Conservation (phyloP, 2,329 filamentous ascomycete species). For the Didymella exigua region DNA sequence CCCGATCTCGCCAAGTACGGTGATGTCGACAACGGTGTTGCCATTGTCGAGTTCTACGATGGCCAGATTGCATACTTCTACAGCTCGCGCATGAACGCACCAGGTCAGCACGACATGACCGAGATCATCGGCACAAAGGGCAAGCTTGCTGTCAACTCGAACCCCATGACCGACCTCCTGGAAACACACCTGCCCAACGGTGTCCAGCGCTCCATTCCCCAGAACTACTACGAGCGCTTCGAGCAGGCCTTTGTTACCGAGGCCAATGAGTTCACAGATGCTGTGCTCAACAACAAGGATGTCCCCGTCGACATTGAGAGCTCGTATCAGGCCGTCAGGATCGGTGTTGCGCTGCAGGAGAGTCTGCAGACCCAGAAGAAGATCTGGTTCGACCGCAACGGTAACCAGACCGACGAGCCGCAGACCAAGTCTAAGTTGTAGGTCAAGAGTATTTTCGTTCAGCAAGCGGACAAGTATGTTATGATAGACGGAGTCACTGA, state of each 20-base stretch:
- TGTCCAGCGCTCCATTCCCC: slow-evolving; percentile 64
- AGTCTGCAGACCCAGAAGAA: slow-evolving; percentile 53
- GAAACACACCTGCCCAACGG: slow-evolving; percentile 61
- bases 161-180: slow-evolving; percentile 62
- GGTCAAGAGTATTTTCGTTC: not conserved
- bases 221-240: slow-evolving; percentile 68
- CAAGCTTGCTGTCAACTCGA: slow-evolving; percentile 66
- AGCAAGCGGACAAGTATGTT: not conserved
- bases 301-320: slow-evolving; percentile 63
- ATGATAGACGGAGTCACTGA: slow-evolving; percentile 3
- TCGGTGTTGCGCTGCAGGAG: slow-evolving; percentile 60
- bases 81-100: slow-evolving; percentile 69
- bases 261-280: slow-evolving; percentile 66
- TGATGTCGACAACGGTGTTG: slow-evolving; percentile 68
- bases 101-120: slow-evolving; percentile 69
- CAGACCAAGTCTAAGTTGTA: slow-evolving; percentile 45
- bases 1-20: slow-evolving; percentile 63
- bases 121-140: slow-evolving; percentile 71
- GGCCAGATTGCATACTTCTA: slow-evolving; percentile 70
- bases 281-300: slow-evolving; percentile 61
- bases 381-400: slow-evolving; percentile 62
- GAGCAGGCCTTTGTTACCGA: slow-evolving; percentile 68
- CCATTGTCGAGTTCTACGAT: slow-evolving; percentile 68
- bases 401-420: slow-evolving; percentile 51
- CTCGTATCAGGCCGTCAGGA: slow-evolving; percentile 64